Percentiles rank a stretch among this genome's conserved stretches.
Conservation (phyloP, 2,329 filamentous ascomycete species). For the Fusarium sp. region DNA sequence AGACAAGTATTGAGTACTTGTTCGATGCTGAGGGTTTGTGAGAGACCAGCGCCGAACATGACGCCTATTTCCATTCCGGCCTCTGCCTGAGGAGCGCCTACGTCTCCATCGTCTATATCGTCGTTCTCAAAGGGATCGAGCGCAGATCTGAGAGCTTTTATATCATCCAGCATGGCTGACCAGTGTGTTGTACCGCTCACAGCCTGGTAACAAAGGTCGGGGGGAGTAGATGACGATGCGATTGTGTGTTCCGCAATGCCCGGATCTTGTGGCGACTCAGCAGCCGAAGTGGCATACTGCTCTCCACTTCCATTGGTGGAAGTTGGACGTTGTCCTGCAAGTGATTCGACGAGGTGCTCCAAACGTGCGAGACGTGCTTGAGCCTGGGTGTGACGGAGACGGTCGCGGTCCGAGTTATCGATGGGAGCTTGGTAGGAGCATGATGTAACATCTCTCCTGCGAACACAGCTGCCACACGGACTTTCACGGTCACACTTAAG, state of each 20-base stretch:
- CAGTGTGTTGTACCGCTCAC: not conserved
- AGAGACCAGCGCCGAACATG: not conserved
- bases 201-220: not conserved
- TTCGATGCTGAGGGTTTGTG: not conserved
- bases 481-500: conserved; percentile 1
- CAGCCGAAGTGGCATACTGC: not conserved
- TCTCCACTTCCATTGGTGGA: not conserved
- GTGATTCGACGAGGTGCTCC: not conserved
- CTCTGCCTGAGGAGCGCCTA: not conserved
- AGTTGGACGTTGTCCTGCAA: not conserved
- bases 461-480: conserved; percentile 2
- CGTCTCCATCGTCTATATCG: not conserved
- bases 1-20: not conserved
- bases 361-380: not conserved
- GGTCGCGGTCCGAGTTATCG: not conserved
- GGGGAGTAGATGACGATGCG: not conserved
- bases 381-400: not conserved
- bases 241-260: not conserved
- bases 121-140: not conserved
- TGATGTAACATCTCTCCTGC: not conserved
- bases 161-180: conserved; percentile 2
- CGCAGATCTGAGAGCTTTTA: not conserved
- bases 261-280: too few species aligned
- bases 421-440: not conserved
- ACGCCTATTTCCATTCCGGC: not conserved